These are phyloP conservation scores for Pseudocercospora eumusae DNA, from an alignment of 2,329 filamentous ascomycete genomes.

Conservation along the genomic window DNA sequence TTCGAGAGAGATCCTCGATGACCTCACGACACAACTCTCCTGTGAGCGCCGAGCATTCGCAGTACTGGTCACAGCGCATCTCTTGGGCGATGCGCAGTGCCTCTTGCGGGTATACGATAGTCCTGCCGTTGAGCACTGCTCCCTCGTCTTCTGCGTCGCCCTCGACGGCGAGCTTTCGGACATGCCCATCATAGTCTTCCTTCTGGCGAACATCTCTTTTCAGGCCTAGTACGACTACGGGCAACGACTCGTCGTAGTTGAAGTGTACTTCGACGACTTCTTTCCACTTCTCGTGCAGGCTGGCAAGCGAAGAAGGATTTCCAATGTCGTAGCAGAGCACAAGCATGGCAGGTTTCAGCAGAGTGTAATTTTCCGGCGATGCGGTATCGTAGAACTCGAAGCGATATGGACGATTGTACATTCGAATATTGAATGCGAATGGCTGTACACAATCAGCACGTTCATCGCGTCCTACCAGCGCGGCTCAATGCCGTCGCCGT, in stretches of 20 bases:
- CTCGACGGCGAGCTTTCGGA: slow-evolving; percentile 24
- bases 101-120: slow-evolving; percentile 55
- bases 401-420: slow-evolving; percentile 58
- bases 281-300: slow-evolving; percentile 50
- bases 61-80: slow-evolving; percentile 63
- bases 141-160: slow-evolving; percentile 22
- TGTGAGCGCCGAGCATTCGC: slow-evolving; percentile 63
- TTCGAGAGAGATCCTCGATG: slow-evolving; percentile 61
- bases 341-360: slow-evolving; percentile 56
- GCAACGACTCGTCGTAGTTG: slow-evolving; percentile 54
- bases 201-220: slow-evolving; percentile 59
- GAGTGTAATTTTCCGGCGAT: slow-evolving; percentile 59
- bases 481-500: too few species aligned
- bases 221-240: slow-evolving; percentile 61
- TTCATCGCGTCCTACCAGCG: background rate
- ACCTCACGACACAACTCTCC: slow-evolving; percentile 59
- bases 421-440: slow-evolving; percentile 59
- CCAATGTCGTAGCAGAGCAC: slow-evolving; percentile 62
- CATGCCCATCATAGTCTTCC: slow-evolving; percentile 41
- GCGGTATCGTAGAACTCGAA: slow-evolving; percentile 60
- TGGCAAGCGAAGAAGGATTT: slow-evolving; percentile 52
- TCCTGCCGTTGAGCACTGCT: slow-evolving; percentile 39
- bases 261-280: slow-evolving; percentile 53
- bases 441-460: slow-evolving; percentile 46
- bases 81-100: slow-evolving; percentile 56